Percentiles rank a stretch among this genome's conserved stretches.
Evolutionary conservation across 768 basidiomycete species (phyloP).

Genomic region (Auriscalpium microsporum): DNA sequence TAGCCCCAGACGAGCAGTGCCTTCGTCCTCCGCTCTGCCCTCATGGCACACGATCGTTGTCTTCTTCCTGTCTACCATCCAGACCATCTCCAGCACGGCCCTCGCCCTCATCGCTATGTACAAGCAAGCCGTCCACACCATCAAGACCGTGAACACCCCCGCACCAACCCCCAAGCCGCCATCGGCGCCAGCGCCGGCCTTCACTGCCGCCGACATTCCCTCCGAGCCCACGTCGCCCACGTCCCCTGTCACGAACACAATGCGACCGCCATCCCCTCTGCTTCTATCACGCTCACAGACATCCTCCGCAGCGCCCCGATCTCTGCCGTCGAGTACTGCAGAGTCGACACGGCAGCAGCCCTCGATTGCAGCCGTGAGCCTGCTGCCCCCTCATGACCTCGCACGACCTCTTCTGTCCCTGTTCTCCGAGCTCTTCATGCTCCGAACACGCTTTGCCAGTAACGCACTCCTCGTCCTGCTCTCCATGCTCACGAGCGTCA

Average conservation of each 20-base stretch:
- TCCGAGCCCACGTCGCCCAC: neutral
- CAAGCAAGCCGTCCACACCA: constrained; percentile 53
- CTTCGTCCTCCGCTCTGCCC: constrained; percentile 10
- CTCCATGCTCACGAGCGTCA: constrained; percentile 37
- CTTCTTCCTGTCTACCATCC: constrained; percentile 65
- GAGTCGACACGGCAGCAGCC: neutral
- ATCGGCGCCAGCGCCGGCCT: neutral
- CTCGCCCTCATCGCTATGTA: constrained; percentile 62
- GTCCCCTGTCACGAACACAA: neutral
- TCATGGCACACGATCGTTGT: constrained; percentile 52
- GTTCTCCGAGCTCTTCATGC: constrained; percentile 41
- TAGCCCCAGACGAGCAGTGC: constrained; percentile 20
- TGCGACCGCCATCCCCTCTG: neutral
- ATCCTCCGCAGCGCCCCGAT: neutral
- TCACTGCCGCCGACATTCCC: neutral
- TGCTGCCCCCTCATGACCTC: constrained; percentile 24
- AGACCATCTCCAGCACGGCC: constrained; percentile 59
- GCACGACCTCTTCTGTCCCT: constrained; percentile 36
- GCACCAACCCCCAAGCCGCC: neutral
- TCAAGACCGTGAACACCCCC: constrained; percentile 49
- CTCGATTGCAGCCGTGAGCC: neutral
- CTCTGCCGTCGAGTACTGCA: neutral
- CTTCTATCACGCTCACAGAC: no score
- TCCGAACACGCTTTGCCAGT: constrained; percentile 40
- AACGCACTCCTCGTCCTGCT: constrained; percentile 37